Percentiles rank a stretch among this genome's conserved stretches.
Conservation (phyloP, 2,329 filamentous ascomycete species). For the Ophiostoma novo-ulmi region DNA sequence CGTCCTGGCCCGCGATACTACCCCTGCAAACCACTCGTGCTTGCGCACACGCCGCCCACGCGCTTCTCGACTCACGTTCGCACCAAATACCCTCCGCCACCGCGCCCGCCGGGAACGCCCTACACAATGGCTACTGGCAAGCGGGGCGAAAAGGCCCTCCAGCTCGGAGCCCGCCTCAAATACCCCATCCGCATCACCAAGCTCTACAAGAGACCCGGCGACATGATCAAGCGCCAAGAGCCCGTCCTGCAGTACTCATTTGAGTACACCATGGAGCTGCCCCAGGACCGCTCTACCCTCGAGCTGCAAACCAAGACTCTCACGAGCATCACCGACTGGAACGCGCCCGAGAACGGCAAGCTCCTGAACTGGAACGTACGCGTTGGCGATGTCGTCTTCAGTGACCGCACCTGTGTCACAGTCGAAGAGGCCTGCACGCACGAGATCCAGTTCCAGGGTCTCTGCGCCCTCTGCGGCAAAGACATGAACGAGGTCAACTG, state of each 20-base stretch:
- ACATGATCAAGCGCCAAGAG: conserved; percentile 69
- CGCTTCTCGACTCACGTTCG: conserved; percentile 24
- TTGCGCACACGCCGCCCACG: conserved; percentile 21
- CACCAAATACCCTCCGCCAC: conserved; percentile 24
- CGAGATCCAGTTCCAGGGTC: conserved; percentile 81
- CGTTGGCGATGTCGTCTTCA: conserved; percentile 59
- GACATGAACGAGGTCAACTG: conserved; percentile 92
- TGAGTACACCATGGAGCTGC: conserved; percentile 69
- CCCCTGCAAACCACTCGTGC: conserved; percentile 19
- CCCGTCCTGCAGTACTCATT: conserved; percentile 84
- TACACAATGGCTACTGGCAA: conserved; percentile 26
- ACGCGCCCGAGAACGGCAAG: conserved; percentile 76
- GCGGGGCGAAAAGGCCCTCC: conserved; percentile 36
- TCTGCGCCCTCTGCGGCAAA: conserved; percentile 89
- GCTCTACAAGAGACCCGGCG: conserved; percentile 70
- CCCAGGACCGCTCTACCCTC: conserved; percentile 52
- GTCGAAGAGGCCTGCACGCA: conserved; percentile 90
- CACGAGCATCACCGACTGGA: conserved; percentile 70
- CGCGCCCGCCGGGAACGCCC: neutral
- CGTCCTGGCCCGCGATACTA: conserved; percentile 23
- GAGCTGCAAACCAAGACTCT: conserved; percentile 62
- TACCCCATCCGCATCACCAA: conserved; percentile 93
- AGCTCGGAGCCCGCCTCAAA: conserved; percentile 61
- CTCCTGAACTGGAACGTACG: conserved; percentile 71
- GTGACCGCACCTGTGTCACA: conserved; percentile 58